phyloP scores from a whole-genome alignment of 306 rosid species.

The Glycyrrhiza uralensis region DNA sequence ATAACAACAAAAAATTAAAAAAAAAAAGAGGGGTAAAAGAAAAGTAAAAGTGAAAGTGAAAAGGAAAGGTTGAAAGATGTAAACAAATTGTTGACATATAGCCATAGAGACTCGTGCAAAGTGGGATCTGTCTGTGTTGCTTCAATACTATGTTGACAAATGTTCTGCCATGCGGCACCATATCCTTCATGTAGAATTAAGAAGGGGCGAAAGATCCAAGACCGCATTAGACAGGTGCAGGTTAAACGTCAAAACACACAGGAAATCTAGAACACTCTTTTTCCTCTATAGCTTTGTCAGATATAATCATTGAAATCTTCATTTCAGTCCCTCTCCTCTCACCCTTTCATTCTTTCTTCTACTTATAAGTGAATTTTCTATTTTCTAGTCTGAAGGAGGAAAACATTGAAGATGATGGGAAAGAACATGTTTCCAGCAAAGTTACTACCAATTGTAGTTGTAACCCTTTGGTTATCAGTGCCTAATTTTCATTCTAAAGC shows the following conservation, averaged over 20 bases:
- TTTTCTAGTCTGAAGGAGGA: neutral
- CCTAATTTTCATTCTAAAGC: conserved; percentile 9
- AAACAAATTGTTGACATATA: neutral
- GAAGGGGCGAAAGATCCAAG: conserved; percentile 29
- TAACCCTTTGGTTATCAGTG: conserved; percentile 6
- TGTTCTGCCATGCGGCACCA: conserved; percentile 41
- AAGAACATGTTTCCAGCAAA: conserved; percentile 17
- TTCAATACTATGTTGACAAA: conserved; percentile 33
- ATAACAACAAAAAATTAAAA: no score
- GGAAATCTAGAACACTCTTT: conserved; percentile 21
- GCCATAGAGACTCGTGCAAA: neutral
- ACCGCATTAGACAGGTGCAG: conserved; percentile 3
- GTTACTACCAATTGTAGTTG: neutral
- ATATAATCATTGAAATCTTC: conserved; percentile 1
- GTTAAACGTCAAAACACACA: neutral
- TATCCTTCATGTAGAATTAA: neutral
- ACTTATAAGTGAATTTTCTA: neutral
- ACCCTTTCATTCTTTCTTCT: neutral
- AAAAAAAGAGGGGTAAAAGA: no score
- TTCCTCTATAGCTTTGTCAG: neutral
- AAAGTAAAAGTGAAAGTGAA: neutral
- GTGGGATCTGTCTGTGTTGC: neutral
- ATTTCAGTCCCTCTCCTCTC: neutral
- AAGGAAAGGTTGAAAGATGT: neutral
- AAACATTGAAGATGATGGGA: neutral